Base-by-base conservation (phyloP, 495 filamentous ascomycete species). In the Neurospora sp. region DNA sequence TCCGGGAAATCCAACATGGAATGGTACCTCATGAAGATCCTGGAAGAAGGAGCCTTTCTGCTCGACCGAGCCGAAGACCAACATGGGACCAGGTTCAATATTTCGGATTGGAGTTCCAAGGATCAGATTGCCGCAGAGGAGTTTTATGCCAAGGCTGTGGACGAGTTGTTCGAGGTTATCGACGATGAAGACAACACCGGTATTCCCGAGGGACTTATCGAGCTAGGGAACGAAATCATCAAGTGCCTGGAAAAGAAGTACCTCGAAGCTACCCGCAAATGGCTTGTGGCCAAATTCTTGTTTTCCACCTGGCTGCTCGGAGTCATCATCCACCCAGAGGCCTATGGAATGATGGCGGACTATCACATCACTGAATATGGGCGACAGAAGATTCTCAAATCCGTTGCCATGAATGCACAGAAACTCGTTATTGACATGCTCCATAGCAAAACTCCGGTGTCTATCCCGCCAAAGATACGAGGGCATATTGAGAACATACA, bases 341-440 rank as follows among this genome's bases (percentile, higher is more conserved):
- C 88, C 38, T 91, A 94, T 73, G 94, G 93, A 69, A 91, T 98
- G 81, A 90, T 98, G 86, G 86, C 91, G 73, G 93, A 96, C 74
- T 92, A 97, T 77, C 92, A 97, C 81, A 93, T 99, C 75, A 92
- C 90, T 38, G 93, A 97, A 77, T 92, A 94, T 81, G 94, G 93
- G 31, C 88, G 96, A 69, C 90, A 97, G 76, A 93, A 91, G 79
- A 92, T 99, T 71, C 87, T 99, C 70, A 93, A 92, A 76, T 89
- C 93, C 76, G 90, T 97, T 73, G 93, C 91, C 40, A 86, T 90
- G 74, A 89, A 90, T 42, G 89, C 93, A 70, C 91, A 94, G 72
- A 90, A 91, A 78, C 88, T 90, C 73, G 91, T 94, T 9, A 81
- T 88, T 59, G 89, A 90, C 75, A 86, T 90, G 84, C 82, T 80